A percentile compares a stretch with the other conserved stretches of the same genome.
Evolutionary conservation across 106 monocot species (phyloP).

Genomic region (Dioscorea alata): DNA sequence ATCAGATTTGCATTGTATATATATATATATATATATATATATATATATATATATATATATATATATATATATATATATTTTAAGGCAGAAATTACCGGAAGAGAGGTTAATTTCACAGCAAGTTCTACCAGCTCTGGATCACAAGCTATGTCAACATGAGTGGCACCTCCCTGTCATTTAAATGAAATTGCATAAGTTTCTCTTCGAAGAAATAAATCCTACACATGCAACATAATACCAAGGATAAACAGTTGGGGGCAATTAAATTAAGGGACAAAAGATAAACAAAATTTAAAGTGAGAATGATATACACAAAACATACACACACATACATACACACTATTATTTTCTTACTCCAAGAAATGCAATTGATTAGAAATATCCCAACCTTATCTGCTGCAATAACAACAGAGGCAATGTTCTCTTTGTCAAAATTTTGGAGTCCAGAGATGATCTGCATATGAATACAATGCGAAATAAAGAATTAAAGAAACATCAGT

Average conservation of each 20-base stretch:
- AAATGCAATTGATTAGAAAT: neutral
- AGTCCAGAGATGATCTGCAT: conserved; percentile 85
- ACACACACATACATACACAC: neutral
- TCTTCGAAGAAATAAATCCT: neutral
- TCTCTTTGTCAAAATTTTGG: conserved; percentile 73
- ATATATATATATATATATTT: too few relatives aligned
- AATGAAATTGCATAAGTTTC: neutral
- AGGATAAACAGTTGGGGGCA: neutral
- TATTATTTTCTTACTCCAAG: too few relatives aligned
- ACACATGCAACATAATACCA: neutral
- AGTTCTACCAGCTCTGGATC: conserved; percentile 76
- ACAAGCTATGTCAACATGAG: conserved; percentile 97
- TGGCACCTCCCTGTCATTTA: conserved; percentile 78
- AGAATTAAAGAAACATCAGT: too few relatives aligned
- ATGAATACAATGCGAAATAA: too few relatives aligned
- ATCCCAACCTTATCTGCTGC: conserved; percentile 81
- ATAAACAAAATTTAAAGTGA: neutral
- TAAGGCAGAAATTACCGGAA: conserved; percentile 54
- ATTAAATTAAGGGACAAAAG: neutral
- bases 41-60: too few relatives aligned
- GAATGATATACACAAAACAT: neutral
- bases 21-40: too few relatives aligned
- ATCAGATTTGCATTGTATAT: too few relatives aligned
- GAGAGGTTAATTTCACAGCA: conserved; percentile 70
- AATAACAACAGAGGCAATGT: conserved; percentile 67